These are phyloP conservation scores for Ophiobolus disseminans DNA, from an alignment of 2,329 filamentous ascomycete genomes.

Conservation along the genomic window DNA sequence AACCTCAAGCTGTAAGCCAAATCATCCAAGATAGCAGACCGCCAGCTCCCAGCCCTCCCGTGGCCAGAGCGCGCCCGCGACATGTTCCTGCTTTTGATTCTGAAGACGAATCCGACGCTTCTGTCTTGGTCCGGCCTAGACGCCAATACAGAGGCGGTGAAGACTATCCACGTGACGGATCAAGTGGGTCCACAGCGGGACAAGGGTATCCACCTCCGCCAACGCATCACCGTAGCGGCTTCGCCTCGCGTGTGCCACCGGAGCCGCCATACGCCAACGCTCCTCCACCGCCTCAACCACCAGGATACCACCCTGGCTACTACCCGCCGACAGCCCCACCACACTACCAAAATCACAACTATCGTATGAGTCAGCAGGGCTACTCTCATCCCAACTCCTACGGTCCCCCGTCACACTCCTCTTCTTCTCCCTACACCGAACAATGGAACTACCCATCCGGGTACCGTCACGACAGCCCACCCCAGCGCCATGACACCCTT, in stretches of 20 bases:
- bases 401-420: constrained; percentile 44
- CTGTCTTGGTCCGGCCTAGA: constrained; percentile 39
- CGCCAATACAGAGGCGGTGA: constrained; percentile 38
- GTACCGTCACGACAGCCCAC: constrained; percentile 45
- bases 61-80: constrained; percentile 37
- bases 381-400: constrained; percentile 43
- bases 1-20: constrained; percentile 22
- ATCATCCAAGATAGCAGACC: constrained; percentile 41
- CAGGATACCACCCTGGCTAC: constrained; percentile 47
- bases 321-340: constrained; percentile 45
- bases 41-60: constrained; percentile 44
- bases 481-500: constrained; percentile 47
- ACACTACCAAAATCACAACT: constrained; percentile 42
- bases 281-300: constrained; percentile 76
- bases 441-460: constrained; percentile 45
- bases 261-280: constrained; percentile 52
- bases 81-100: constrained; percentile 41
- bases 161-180: constrained; percentile 30
- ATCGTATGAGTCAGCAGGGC: constrained; percentile 44
- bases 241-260: constrained; percentile 46
- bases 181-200: constrained; percentile 31
- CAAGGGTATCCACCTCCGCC: constrained; percentile 30
- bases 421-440: constrained; percentile 47
- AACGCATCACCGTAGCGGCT: constrained; percentile 38
- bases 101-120: constrained; percentile 43